Evolutionary conservation across 805 yeast genomes (phyloP).

Genomic region (Candida khao-thaluensis): DNA sequence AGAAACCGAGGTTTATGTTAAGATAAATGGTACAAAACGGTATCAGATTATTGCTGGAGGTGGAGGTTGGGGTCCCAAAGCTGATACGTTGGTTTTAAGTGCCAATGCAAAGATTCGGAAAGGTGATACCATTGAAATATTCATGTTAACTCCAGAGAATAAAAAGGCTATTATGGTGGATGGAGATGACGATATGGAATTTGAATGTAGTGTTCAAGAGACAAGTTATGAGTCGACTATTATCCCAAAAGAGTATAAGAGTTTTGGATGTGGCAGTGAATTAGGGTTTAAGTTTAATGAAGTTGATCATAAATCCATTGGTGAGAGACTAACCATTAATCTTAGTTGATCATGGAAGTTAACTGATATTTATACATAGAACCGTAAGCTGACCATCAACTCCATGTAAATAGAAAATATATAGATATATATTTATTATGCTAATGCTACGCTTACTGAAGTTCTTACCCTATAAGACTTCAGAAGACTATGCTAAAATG

Average conservation of each 20-base stretch:
- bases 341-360: no score
- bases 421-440: no score
- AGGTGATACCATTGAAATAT: constrained; percentile 51
- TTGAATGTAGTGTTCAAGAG: constrained; percentile 37
- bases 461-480: no score
- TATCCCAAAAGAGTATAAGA: constrained; percentile 11
- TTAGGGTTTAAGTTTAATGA: constrained; percentile 28
- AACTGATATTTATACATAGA: no score
- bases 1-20: constrained; percentile 43
- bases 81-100: constrained; percentile 63
- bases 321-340: constrained; percentile 19
- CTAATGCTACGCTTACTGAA: no score
- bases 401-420: no score
- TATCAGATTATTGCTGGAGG: constrained; percentile 70
- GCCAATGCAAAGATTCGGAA: constrained; percentile 47
- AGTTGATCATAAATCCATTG: constrained; percentile 27
- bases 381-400: no score
- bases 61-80: constrained; percentile 73
- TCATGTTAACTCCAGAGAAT: constrained; percentile 41
- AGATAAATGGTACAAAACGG: constrained; percentile 22
- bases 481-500: constrained; percentile 7
- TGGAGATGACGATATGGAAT: constrained; percentile 7
- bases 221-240: constrained; percentile 16
- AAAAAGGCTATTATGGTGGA: constrained; percentile 11
- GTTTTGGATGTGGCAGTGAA: constrained; percentile 36